These are phyloP conservation scores for Fusarium duplospermum DNA, from an alignment of 2,329 filamentous ascomycete genomes.

Conservation along the genomic window DNA sequence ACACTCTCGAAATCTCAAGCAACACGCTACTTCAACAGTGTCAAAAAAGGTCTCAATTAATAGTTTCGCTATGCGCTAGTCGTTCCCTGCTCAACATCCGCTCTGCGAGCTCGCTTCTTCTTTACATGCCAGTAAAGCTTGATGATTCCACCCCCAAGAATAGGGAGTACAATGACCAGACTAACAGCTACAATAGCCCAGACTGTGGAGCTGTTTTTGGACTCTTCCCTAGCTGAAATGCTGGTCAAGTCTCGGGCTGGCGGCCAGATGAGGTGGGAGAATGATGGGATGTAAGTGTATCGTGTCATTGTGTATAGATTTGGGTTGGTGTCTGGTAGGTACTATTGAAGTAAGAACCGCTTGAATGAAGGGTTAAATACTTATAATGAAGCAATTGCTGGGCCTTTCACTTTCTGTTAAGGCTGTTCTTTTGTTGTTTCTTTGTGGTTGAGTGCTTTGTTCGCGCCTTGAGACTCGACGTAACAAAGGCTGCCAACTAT, in stretches of 20 bases:
- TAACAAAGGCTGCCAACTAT: not conserved
- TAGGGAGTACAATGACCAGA: not conserved
- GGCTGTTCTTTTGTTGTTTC: not conserved
- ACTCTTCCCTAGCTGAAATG: not conserved
- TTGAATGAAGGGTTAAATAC: not conserved
- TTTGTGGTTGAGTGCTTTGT: not conserved
- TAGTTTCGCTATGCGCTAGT: not conserved
- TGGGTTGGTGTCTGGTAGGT: not conserved
- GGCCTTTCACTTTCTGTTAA: not conserved
- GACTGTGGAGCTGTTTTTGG: not conserved
- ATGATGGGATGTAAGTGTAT: slow-evolving; percentile 1
- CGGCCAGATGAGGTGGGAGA: slow-evolving; percentile 11
- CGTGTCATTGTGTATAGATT: not conserved
- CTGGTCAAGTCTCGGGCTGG: not conserved
- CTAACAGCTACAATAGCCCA: not conserved
- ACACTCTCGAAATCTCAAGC: not conserved
- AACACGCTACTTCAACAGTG: not conserved
- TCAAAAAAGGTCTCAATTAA: not conserved
- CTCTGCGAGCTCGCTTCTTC: not conserved
- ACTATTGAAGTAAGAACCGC: not conserved
- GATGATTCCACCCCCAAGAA: not conserved
- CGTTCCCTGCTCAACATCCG: not conserved
- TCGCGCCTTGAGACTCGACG: not conserved
- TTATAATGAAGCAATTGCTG: not conserved
- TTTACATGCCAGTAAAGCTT: not conserved